Evolutionary conservation across 2,329 filamentous ascomycete genomes (phyloP), one percentile per base, ranked within the genome.

Genomic region (Trichoderma sp.): DNA sequence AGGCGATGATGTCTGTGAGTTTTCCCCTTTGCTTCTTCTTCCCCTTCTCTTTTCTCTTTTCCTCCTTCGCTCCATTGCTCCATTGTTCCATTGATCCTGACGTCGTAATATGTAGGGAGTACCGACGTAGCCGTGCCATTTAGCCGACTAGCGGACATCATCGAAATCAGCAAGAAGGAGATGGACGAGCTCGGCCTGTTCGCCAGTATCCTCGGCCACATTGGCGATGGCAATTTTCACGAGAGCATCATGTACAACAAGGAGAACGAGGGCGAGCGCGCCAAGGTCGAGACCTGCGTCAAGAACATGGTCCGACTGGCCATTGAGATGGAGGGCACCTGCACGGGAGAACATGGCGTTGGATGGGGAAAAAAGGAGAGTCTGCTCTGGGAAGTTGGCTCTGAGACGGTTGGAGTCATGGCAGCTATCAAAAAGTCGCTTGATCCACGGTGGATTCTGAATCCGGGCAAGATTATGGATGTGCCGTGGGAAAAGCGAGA

Each of bases 201-300:
- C 76, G 92, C 93, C 1, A 93, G 91, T 74, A 92, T 97, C 32
- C 82, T 97, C 4, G 94, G 94, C 3, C 94, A 97, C 75, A 90
- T 97, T 67, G 94, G 94, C 13, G 94, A 97, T 75, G 94, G 94
- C 42, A 97, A 97, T 78, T 97, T 97, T 81, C 94, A 97, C 77
- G 90, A 94, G 76, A 92, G 90, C 76, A 95, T 97, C 79, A 90
- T 97, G 80, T 97, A 97, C 77, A 88, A 95, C 78, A 86, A 86
- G 29, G 84, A 83, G 27, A 84, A 93, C 66, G 84, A 87, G 3
- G 87, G 84, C 29, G 91, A 97, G 79, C 86, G 86, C 67, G 89
- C 85, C 50, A 91, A 90, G 72, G 92, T 95, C 1, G 92, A 95
- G 76, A 85, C 84, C 65, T 93, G 92, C 71, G 92, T 97, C 56